Evolutionary conservation across 352 stramenopile genomes (phyloP).

Genomic region (Phytopythium litorale): DNA sequence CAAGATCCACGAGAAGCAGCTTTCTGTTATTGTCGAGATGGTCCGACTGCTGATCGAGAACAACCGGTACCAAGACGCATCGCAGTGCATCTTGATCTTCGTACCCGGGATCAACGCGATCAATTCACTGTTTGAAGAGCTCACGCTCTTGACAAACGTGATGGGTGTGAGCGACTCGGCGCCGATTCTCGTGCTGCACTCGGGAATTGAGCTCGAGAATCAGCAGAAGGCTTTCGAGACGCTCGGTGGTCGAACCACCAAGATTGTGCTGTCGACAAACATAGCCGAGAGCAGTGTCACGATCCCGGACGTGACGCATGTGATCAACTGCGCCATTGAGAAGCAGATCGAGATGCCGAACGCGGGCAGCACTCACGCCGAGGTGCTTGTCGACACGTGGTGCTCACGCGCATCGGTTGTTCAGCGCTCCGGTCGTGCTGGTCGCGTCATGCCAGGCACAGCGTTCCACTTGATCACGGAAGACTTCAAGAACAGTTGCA

Average conservation of each 20-base stretch:
- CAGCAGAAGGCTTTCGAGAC: constrained; percentile 66
- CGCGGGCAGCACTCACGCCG: constrained; percentile 49
- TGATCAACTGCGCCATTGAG: constrained; percentile 84
- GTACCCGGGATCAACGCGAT: constrained; percentile 94
- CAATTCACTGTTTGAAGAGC: constrained; percentile 72
- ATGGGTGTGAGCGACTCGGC: constrained; percentile 21
- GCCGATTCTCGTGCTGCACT: constrained; percentile 64
- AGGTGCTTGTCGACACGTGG: constrained; percentile 86
- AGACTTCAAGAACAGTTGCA: constrained; percentile 58
- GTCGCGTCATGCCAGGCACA: constrained; percentile 90
- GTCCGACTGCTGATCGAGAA: constrained; percentile 50
- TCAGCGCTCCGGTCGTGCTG: constrained; percentile 85
- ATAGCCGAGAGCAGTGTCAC: constrained; percentile 97
- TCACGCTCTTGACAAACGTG: constrained; percentile 31
- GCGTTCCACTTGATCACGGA: constrained; percentile 89
- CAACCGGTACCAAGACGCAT: constrained; percentile 24
- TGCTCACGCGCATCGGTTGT: constrained; percentile 92
- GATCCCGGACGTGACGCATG: constrained; percentile 91
- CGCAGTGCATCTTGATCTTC: constrained; percentile 94
- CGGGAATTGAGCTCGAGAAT: constrained; percentile 67
- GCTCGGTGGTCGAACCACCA: constrained; percentile 49
- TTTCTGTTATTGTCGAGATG: constrained; percentile 54
- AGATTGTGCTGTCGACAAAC: constrained; percentile 96
- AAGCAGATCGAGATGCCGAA: constrained; percentile 86
- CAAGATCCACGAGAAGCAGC: constrained; percentile 61